A percentile compares a stretch with the other conserved stretches of the same genome.
Evolutionary conservation across 2,329 filamentous ascomycete species (phyloP).

Genomic region (Sphaerulina populicola): DNA sequence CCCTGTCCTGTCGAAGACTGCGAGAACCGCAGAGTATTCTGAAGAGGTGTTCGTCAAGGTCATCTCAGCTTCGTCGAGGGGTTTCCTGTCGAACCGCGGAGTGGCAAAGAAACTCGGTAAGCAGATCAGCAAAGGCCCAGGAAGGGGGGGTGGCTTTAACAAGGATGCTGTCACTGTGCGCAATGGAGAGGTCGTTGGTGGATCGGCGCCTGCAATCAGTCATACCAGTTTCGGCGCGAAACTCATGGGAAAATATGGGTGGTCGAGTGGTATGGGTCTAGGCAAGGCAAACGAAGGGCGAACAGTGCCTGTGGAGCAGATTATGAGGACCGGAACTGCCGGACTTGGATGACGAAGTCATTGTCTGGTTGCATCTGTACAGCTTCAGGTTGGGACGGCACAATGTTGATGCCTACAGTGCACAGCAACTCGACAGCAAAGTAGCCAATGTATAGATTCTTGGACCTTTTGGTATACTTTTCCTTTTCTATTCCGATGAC

Average conservation of each 20-base stretch:
- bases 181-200: constrained; percentile 84
- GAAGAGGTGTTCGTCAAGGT: constrained; percentile 46
- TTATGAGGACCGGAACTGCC: constrained; percentile 77
- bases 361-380: too few relatives aligned
- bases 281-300: constrained; percentile 80
- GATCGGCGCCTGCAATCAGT: constrained; percentile 73
- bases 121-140: constrained; percentile 32
- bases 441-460: neutral
- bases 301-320: constrained; percentile 71
- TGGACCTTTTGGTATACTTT: neutral
- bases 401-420: neutral
- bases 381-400: neutral
- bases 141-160: constrained; percentile 35
- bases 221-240: constrained; percentile 72
- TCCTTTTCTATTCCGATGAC: neutral
- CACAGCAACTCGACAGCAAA: neutral
- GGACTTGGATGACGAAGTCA: constrained; percentile 55
- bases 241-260: constrained; percentile 96
- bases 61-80: constrained; percentile 34
- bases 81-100: constrained; percentile 42
- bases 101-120: constrained; percentile 32
- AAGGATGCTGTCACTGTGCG: constrained; percentile 49
- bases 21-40: constrained; percentile 53
- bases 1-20: constrained; percentile 68
- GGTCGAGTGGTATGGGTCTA: constrained; percentile 76